Base-by-base conservation (phyloP, 352 stramenopile species). In the Pythium insidiosum region DNA sequence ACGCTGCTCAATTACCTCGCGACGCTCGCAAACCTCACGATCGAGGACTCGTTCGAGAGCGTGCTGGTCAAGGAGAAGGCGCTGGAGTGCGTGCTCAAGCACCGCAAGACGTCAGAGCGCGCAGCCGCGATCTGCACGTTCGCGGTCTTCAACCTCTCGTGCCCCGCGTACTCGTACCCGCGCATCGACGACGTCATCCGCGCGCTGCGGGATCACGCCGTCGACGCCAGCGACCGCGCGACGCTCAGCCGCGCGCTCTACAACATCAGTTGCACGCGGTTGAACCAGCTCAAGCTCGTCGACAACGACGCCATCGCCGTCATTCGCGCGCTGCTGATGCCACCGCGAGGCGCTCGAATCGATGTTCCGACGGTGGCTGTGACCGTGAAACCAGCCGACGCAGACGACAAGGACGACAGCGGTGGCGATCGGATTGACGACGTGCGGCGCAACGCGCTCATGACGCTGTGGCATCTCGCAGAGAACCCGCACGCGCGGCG, bases 1-100 rank as follows among this genome's bases (percentile, higher is more conserved):
- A 36, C 73, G n/a, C 29, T 73, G 12, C 53, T 61, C 34, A 77
- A 80, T 34, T 73, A 62, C 16, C 34, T 84, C n/a, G 58, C 53
- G 16, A 78, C 61, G 16, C 53, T 85, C n/a, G 69, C 73, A 2
- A 88, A 88, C 31, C 42, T 86, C 15, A 88, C 73, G 24, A 86
- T 88, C 22, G 73, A 88, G 29, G 76, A 88, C 37, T 63, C 67
- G 12, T 68, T 63, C 26, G 76, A 88, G 52, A 66, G 58, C 35
- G 52, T 60, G 0, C 82, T 86, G 45, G 70, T 88, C 38, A 83
- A 84, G 47, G 76, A 88, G 18, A 88, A 86, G 43, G 71, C 54
- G 10, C 71, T 88, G 31, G 73, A 84, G 15, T 71, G 59, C 20
- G 59, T 86, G 2, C 35, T 84, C 4, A 74, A 70, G 44, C 69